These are phyloP conservation scores for Mycena vitilis DNA, from an alignment of 768 basidiomycete genomes.

Conservation along the genomic window DNA sequence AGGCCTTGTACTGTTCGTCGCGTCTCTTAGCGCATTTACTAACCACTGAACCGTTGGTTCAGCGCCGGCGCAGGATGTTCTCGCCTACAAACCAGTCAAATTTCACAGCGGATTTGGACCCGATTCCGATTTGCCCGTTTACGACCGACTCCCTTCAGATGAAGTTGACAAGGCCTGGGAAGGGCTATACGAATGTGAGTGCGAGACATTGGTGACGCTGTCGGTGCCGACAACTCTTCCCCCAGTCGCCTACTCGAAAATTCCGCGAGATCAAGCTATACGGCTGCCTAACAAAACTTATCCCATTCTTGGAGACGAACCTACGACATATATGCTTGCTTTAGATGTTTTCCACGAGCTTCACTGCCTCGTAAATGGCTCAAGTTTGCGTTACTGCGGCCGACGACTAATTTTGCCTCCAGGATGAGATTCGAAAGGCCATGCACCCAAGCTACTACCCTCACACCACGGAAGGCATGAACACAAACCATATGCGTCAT, in stretches of 20 bases:
- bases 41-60: background rate
- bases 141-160: conserved; percentile 39
- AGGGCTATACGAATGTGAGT: conserved; percentile 38
- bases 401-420: conserved; percentile 4
- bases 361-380: conserved; percentile 39
- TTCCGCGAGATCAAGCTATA: conserved; percentile 39
- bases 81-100: conserved; percentile 38
- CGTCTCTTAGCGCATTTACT: background rate
- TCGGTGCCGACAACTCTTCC: background rate
- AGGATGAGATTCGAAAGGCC: conserved; percentile 40
- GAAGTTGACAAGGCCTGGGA: conserved; percentile 42
- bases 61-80: conserved; percentile 40
- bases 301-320: conserved; percentile 40
- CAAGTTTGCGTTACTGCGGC: background rate
- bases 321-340: conserved; percentile 39
- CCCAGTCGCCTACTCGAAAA: conserved; percentile 39
- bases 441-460: conserved; percentile 39
- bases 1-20: conserved; percentile 34
- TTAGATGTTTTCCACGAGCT: conserved; percentile 42
- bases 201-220: background rate
- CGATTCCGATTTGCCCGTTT: conserved; percentile 35
- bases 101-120: conserved; percentile 39
- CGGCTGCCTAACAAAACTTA: conserved; percentile 40
- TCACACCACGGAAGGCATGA: conserved; percentile 34
- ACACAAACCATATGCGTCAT: conserved; percentile 40